Conservation (phyloP, 345 rosid genomes). For the Corchorus olitorius region DNA sequence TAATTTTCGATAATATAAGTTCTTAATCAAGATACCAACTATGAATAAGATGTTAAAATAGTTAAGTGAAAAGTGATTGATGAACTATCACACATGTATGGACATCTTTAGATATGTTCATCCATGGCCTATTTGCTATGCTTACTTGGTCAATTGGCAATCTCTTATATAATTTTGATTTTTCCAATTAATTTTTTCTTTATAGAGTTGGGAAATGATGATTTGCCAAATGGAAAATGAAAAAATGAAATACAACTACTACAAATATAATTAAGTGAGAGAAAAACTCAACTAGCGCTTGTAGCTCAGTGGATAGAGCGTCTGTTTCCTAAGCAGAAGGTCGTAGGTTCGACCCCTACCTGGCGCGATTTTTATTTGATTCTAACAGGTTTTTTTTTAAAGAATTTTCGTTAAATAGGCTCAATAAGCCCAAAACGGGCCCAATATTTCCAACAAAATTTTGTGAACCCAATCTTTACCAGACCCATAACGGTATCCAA, state of each 20-base stretch:
- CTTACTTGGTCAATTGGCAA: too few relatives aligned
- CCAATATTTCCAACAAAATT: not conserved
- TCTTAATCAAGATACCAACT: not conserved
- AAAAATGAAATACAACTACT: too few relatives aligned
- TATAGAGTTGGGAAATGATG: too few relatives aligned
- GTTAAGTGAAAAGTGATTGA: not conserved
- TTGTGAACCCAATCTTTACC: not conserved
- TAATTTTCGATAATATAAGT: too few relatives aligned
- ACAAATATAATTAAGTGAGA: too few relatives aligned
- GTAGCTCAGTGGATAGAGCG: slow-evolving; percentile 99
- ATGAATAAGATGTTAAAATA: not conserved
- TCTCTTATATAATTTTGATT: too few relatives aligned
- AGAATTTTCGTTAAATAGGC: not conserved
- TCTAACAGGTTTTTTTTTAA: not conserved
- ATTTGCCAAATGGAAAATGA: too few relatives aligned
- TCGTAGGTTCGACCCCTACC: slow-evolving; percentile 94
- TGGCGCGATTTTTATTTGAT: slow-evolving; percentile 42
- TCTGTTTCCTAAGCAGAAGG: slow-evolving; percentile 99
- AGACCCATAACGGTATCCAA: not conserved
- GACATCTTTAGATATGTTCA: too few relatives aligned
- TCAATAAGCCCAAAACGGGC: not conserved
- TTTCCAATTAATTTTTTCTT: too few relatives aligned
- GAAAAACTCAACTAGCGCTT: slow-evolving; percentile 37
- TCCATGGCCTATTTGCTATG: too few relatives aligned
- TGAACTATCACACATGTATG: not conserved